Conservation (phyloP, 768 basidiomycete genomes). For the Tricholoma hemisulphureum region DNA sequence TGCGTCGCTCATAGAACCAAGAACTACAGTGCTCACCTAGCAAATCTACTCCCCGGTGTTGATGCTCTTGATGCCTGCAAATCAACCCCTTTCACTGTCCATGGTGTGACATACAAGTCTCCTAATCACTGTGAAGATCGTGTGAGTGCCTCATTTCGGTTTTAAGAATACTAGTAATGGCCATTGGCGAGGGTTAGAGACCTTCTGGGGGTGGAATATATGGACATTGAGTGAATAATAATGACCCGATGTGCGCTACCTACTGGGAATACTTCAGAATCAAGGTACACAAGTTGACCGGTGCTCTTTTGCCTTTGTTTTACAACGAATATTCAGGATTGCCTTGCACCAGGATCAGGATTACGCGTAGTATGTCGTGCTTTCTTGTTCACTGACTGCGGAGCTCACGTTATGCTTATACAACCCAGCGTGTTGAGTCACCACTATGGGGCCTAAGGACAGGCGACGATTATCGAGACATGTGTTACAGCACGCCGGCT, state of each 20-base stretch:
- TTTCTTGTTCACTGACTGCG: no score
- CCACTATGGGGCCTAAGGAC: neutral
- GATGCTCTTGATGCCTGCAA: slow-evolving; percentile 19
- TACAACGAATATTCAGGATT: neutral
- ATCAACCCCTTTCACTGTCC: slow-evolving; percentile 13
- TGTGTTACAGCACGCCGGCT: neutral
- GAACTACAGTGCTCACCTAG: slow-evolving; percentile 13
- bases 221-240: neutral
- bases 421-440: neutral
- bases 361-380: neutral
- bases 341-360: neutral
- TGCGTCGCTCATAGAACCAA: slow-evolving; percentile 7
- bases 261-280: neutral
- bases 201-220: neutral
- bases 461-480: neutral
- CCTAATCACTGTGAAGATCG: slow-evolving; percentile 16
- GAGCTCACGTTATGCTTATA: neutral
- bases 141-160: neutral
- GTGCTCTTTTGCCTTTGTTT: neutral
- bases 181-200: neutral
- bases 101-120: slow-evolving; percentile 10
- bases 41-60: slow-evolving; percentile 12
- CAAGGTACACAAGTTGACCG: neutral
- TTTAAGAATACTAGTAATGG: neutral
- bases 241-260: neutral